These are phyloP conservation scores for Sporothrix schenckii DNA, from an alignment of 2,329 filamentous ascomycete genomes.

Conservation along the genomic window DNA sequence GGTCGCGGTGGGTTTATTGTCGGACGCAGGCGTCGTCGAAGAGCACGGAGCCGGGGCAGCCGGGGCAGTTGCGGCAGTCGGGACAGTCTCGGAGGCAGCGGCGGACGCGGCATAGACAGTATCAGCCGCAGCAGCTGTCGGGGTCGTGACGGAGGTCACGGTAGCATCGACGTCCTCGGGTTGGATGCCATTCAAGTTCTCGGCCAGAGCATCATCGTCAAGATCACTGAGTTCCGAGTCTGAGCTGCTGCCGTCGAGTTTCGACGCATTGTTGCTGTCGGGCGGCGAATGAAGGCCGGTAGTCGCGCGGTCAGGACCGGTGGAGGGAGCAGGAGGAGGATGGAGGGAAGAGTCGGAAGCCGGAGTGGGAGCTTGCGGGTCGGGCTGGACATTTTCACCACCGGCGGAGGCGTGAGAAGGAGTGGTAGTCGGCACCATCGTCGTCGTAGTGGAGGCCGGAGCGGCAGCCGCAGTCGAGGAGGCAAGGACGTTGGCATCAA, in stretches of 20 bases:
- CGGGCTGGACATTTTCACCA: slow-evolving; percentile 38
- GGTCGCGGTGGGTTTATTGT: slow-evolving; percentile 27
- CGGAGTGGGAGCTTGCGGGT: slow-evolving; percentile 23
- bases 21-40: slow-evolving; percentile 27
- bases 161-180: slow-evolving; percentile 37
- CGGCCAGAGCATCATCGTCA: slow-evolving; percentile 59
- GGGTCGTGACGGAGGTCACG: slow-evolving; percentile 30
- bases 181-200: slow-evolving; percentile 39
- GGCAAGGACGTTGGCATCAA: slow-evolving; percentile 12
- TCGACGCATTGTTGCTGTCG: slow-evolving; percentile 63
- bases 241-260: slow-evolving; percentile 56
- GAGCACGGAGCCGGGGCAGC: slow-evolving; percentile 16
- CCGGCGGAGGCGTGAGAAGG: slow-evolving; percentile 19
- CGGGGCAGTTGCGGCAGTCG: not conserved
- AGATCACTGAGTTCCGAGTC: slow-evolving; percentile 70
- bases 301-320: slow-evolving; percentile 41
- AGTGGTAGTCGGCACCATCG: slow-evolving; percentile 30
- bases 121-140: slow-evolving; percentile 26
- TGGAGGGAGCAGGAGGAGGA: not conserved
- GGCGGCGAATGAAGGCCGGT: slow-evolving; percentile 64
- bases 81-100: not conserved
- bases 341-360: slow-evolving; percentile 2
- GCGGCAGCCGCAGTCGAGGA: slow-evolving; percentile 35
- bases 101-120: slow-evolving; percentile 21
- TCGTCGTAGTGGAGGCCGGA: slow-evolving; percentile 33